phyloP scores from a whole-genome alignment of 2,329 filamentous ascomycete species.

The Trichoderma afroharzianum region DNA sequence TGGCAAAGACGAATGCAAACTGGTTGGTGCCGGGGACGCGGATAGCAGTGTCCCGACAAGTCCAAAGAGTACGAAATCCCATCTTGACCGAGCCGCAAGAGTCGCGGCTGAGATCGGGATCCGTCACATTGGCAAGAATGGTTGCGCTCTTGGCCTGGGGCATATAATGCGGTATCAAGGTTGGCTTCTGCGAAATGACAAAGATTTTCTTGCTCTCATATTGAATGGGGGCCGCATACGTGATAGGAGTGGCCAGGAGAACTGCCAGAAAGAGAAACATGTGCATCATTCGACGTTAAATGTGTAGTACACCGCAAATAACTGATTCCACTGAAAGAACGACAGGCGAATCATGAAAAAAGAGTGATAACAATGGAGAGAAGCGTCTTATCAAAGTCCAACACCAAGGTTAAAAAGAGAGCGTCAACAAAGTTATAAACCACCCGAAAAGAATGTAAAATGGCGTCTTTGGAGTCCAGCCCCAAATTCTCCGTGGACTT shows the following conservation, averaged over 20 bases:
- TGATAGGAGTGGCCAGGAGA: neutral
- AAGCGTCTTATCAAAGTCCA: neutral
- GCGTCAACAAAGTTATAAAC: neutral
- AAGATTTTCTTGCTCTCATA: neutral
- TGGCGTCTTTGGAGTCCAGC: constrained; percentile 6
- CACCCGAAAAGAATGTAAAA: neutral
- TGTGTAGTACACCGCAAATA: neutral
- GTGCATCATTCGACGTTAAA: neutral
- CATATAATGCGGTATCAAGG: neutral
- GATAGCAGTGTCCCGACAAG: constrained; percentile 20
- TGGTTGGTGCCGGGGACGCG: constrained; percentile 1
- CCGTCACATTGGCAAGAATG: constrained; percentile 19
- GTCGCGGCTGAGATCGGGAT: constrained; percentile 20
- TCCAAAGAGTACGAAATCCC: constrained; percentile 20
- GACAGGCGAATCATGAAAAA: neutral
- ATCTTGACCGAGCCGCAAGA: constrained; percentile 21
- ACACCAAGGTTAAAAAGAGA: neutral
- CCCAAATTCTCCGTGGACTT: neutral
- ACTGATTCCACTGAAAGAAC: neutral
- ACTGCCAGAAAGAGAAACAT: neutral
- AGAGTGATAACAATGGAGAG: neutral
- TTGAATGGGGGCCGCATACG: neutral
- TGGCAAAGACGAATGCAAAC: constrained; percentile 16
- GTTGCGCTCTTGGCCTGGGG: constrained; percentile 14
- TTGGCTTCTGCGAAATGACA: neutral